Evolutionary conservation across 306 rosid genomes (phyloP), one percentile per base, ranked within the genome.

Genomic region (Argentina anserina): DNA sequence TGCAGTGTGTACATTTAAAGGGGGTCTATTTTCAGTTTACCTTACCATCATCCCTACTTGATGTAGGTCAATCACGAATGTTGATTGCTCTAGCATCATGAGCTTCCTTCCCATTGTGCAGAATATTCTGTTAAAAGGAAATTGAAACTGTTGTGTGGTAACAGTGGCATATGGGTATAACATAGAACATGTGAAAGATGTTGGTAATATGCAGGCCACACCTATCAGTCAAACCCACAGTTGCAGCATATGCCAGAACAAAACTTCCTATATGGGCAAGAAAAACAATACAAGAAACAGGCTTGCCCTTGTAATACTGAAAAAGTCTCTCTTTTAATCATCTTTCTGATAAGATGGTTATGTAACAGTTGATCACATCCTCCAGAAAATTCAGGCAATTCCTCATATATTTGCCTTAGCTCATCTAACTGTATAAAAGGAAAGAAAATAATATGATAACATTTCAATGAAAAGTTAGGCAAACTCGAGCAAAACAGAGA

Each of bases 161-260:
- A 37, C 65, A 75, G 66, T 40, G 25, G 39, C 34, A 55, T 63
- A 74, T n/a, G 49, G 46, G 37, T 64, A 72, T 34, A 58, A 76
- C 46, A 68, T 9, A n/a, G 20, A 41, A 26, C 8, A 21, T 60
- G 42, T 41, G 77, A 78, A 73, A 76, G 56, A 74, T 75, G 53
- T 49, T 59, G 67, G 75, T 76, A 55, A 55, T 18, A 72, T 65
- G 79, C 47, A 53, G 67, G 62, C 43, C 78, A 61, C 49, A 91
- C 98, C 98, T 91, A 81, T 94, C 98, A 21, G 97, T 94, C 87
- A 94, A 87, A 72, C 98, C 98, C 81, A 94, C 89, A 8, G 92
- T 91, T 81, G 98, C 98, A 75, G 95, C 90, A 85, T 91, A 97
- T 34, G 98, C 97, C 9, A 97, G 98, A 76, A 94, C 96, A 78